Percentiles rank a stretch among this genome's conserved stretches.
Evolutionary conservation across 2,329 filamentous ascomycete species (phyloP).

Genomic region (Penicillium sp.): DNA sequence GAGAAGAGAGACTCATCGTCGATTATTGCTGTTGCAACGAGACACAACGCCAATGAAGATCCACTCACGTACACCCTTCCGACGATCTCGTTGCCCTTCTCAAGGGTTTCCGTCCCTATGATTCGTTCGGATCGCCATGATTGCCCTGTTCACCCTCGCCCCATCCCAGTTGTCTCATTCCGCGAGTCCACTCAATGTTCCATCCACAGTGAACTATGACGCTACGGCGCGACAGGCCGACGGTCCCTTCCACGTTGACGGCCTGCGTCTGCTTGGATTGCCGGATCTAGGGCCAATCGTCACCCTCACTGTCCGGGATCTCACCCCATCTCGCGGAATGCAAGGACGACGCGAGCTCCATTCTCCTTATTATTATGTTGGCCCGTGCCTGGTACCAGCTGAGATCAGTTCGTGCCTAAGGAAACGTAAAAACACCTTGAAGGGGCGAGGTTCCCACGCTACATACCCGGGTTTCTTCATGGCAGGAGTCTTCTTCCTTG

Average conservation of each 20-base stretch:
- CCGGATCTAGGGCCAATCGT: constrained; percentile 27
- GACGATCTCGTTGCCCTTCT: constrained; percentile 29
- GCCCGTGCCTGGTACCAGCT: constrained; percentile 23
- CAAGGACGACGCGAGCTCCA: constrained; percentile 34
- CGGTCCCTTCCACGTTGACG: constrained; percentile 34
- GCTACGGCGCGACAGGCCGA: constrained; percentile 23
- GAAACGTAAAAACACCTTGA: constrained; percentile 24
- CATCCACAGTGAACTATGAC: constrained; percentile 23
- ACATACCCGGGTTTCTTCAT: constrained; percentile 18
- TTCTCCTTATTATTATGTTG: constrained; percentile 24
- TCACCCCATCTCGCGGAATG: constrained; percentile 35
- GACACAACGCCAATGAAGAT: constrained; percentile 26
- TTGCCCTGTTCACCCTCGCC: constrained; percentile 18
- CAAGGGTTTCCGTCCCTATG: constrained; percentile 10
- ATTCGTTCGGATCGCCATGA: constrained; percentile 17
- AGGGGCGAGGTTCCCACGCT: constrained; percentile 12
- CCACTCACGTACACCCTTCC: constrained; percentile 22
- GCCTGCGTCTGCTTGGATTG: constrained; percentile 24
- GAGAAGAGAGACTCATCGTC: constrained; percentile 8
- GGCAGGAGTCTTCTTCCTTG: constrained; percentile 19
- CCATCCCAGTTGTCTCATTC: constrained; percentile 34
- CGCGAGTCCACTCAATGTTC: constrained; percentile 15
- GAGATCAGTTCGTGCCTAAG: constrained; percentile 21
- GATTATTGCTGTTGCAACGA: constrained; percentile 23
- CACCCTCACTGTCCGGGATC: constrained; percentile 10